These are phyloP conservation scores for Termitomyces sp. DNA, from an alignment of 768 basidiomycete species.

Conservation along the genomic window DNA sequence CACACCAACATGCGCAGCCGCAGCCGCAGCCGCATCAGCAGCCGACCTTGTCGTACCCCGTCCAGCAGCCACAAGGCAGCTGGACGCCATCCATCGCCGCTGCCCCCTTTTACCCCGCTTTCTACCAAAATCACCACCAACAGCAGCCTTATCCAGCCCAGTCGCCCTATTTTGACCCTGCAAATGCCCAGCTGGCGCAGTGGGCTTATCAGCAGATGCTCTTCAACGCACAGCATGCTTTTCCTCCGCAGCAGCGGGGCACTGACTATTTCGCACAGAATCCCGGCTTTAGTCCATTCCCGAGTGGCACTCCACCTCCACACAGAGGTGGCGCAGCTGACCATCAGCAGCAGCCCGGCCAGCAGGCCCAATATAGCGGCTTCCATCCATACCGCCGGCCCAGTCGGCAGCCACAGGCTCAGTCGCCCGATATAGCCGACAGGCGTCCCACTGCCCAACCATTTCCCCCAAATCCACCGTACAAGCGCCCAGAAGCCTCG, in stretches of 20 bases:
- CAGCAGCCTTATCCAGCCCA: slow-evolving; percentile 45
- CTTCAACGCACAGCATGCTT: slow-evolving; percentile 62
- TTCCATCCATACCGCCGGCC: slow-evolving; percentile 84
- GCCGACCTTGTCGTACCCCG: slow-evolving; percentile 58
- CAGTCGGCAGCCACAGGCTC: slow-evolving; percentile 37
- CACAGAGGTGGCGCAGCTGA: slow-evolving; percentile 37
- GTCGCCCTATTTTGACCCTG: slow-evolving; percentile 67
- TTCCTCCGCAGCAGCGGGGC: slow-evolving; percentile 33
- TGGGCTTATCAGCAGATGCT: slow-evolving; percentile 94
- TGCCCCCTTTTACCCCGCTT: slow-evolving; percentile 73
- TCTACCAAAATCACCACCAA: slow-evolving; percentile 67
- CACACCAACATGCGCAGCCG: slow-evolving; percentile 26
- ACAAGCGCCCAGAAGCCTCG: slow-evolving; percentile 75
- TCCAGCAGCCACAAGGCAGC: slow-evolving; percentile 62
- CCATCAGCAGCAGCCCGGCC: slow-evolving; percentile 34
- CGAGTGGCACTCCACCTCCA: slow-evolving; percentile 66
- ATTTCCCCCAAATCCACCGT: slow-evolving; percentile 62
- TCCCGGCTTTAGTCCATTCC: slow-evolving; percentile 55
- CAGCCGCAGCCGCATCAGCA: slow-evolving; percentile 30
- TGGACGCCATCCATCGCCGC: slow-evolving; percentile 67
- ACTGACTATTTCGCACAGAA: slow-evolving; percentile 53
- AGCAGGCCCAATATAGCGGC: slow-evolving; percentile 42
- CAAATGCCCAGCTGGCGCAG: slow-evolving; percentile 72
- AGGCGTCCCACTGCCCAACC: slow-evolving; percentile 39
- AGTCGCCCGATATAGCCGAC: slow-evolving; percentile 32